phyloP scores from a whole-genome alignment of 139 green algal genomes.

The Nannochloris sp. region DNA sequence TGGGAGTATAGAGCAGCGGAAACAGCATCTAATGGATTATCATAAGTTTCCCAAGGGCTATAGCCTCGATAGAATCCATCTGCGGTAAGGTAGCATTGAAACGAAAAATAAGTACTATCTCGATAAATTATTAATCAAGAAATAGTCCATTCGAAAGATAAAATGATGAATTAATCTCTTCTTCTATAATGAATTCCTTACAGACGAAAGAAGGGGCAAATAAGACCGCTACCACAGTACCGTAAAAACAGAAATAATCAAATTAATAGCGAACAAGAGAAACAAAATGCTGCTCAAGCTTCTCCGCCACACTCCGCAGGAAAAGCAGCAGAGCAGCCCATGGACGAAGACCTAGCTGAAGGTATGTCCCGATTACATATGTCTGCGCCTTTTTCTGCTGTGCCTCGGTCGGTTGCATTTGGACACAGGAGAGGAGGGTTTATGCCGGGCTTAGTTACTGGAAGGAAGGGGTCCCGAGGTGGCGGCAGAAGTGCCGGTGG shows the following conservation, averaged over 20 bases:
- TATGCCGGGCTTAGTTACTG: background rate
- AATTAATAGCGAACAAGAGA: background rate
- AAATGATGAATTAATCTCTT: background rate
- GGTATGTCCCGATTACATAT: slow-evolving; percentile 16
- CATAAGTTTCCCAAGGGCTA: slow-evolving; percentile 21
- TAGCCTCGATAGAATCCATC: slow-evolving; percentile 25
- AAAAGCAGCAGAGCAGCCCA: background rate
- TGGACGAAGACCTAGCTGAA: background rate
- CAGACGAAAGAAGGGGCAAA: slow-evolving; percentile 15
- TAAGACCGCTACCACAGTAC: slow-evolving; percentile 14
- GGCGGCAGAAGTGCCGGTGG: too few species aligned
- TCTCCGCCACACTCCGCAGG: too few species aligned
- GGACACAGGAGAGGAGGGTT: background rate
- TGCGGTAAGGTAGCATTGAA: too few species aligned
- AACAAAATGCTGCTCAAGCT: background rate
- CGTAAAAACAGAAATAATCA: slow-evolving; percentile 5
- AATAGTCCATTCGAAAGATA: too few species aligned
- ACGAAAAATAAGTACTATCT: too few species aligned
- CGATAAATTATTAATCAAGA: too few species aligned
- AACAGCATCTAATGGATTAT: slow-evolving; percentile 28
- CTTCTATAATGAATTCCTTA: too few species aligned
- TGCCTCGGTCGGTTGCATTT: slow-evolving; percentile 8
- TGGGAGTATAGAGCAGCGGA: slow-evolving; percentile 15
- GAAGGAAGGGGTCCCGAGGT: background rate
- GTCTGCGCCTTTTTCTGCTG: background rate